phyloP scores from a whole-genome alignment of 495 filamentous ascomycete genomes.

The Penicillium flavigenum region DNA sequence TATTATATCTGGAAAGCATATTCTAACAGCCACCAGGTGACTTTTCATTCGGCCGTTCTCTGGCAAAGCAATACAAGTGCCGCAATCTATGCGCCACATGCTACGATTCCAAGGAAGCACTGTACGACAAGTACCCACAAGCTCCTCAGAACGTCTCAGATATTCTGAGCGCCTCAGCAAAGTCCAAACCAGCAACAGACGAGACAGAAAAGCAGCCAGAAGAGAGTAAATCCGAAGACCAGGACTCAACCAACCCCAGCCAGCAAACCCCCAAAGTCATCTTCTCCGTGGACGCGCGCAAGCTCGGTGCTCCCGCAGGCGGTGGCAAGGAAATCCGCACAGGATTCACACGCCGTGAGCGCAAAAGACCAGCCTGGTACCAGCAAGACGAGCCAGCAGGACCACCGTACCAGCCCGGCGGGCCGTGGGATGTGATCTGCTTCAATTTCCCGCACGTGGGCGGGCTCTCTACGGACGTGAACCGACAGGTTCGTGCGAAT shows the following conservation, averaged over 20 bases:
- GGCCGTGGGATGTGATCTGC: constrained; percentile 68
- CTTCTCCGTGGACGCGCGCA: constrained; percentile 74
- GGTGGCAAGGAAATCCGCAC: constrained; percentile 44
- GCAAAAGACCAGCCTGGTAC: constrained; percentile 36
- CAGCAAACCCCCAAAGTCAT: constrained; percentile 43
- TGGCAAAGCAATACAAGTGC: constrained; percentile 71
- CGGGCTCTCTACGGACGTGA: constrained; percentile 86
- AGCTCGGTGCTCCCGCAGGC: constrained; percentile 51
- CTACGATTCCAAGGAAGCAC: constrained; percentile 54
- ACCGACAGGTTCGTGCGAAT: constrained; percentile 88
- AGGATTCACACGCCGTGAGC: constrained; percentile 33
- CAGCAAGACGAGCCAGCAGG: constrained; percentile 11
- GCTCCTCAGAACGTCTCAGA: constrained; percentile 57
- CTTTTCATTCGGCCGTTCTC: constrained; percentile 80
- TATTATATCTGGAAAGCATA: neutral
- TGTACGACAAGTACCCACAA: constrained; percentile 76
- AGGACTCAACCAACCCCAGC: constrained; percentile 1
- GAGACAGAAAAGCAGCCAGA: constrained; percentile 4
- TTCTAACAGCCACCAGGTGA: constrained; percentile 53
- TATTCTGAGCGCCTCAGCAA: constrained; percentile 36
- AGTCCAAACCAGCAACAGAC: constrained; percentile 6
- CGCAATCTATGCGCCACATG: constrained; percentile 62
- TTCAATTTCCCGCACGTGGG: constrained; percentile 99
- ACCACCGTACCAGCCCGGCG: constrained; percentile 27
- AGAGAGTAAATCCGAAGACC: constrained; percentile 3